Base-by-base conservation (phyloP, 805 yeast genomes). In the Lachancea mirantina region DNA sequence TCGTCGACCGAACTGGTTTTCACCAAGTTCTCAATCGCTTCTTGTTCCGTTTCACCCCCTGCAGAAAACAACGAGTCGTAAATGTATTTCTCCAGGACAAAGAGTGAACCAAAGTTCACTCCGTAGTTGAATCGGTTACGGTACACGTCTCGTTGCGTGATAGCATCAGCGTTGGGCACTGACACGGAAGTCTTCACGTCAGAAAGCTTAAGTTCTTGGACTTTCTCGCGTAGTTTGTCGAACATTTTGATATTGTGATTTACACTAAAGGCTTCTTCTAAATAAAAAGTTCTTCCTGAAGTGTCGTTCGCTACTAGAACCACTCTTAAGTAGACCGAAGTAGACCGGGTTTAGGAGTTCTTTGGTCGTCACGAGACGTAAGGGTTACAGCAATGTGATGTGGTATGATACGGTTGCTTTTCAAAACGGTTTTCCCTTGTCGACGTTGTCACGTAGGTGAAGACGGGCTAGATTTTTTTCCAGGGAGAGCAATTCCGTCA, bases 31-130 rank as follows among this genome's bases (percentile, higher is more conserved):
- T 56, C 57, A 5, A 80, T 77, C 0, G 87, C 95, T 25, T 81
- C 88, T 36, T 78, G 70, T 58, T 89, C 98, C 24, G 74, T 71
- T 6, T 60, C 69, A 2, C 83, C 67, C 16, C 70, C 71, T 14
- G 72, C 74, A 3, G 70, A 65, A 47, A 83, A 82, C 35, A 78
- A 57, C 24, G 68, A 62, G 35, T 72, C 79, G 53, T 61, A 81
- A 21, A 85, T 83, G 77, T 84, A 88, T 46, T 76, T 77, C 51
- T 88, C 96, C 28, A 75, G 65, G 1, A 87, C 78, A 54, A 87
- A 88, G 36, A 80, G 57, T 0, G 87, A 70, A 0, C 97, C 97
- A 24, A 88, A 61, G 55, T 87, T 88, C 19, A 84, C 94, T 5
- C 96, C 97, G 50, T 72, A 76, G 50, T 84, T 83, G 45, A 61